Evolutionary conservation across 768 basidiomycete genomes (phyloP).

Genomic region (Lactifluus pinguis): DNA sequence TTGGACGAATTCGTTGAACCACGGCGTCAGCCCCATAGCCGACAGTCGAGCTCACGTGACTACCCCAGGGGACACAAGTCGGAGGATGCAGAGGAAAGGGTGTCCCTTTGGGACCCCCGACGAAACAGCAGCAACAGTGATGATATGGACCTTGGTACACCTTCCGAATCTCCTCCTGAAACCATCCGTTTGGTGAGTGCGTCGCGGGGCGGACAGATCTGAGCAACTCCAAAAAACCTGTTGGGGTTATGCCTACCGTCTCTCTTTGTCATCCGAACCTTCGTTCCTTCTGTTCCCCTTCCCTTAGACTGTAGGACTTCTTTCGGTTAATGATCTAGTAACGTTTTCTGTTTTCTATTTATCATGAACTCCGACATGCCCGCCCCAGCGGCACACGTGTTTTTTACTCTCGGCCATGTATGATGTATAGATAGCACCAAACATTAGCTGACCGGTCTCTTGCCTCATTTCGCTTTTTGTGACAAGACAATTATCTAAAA

Average conservation of each 20-base stretch:
- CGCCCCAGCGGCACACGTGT: not conserved
- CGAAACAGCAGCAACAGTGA: not conserved
- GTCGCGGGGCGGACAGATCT: constrained; percentile 2
- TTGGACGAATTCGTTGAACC: not conserved
- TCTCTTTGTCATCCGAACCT: not conserved
- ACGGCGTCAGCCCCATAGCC: constrained; percentile 22
- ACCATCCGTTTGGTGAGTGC: constrained; percentile 15
- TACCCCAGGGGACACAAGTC: constrained; percentile 31
- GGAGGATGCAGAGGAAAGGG: constrained; percentile 55
- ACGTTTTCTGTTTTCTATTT: not conserved
- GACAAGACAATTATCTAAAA: not conserved
- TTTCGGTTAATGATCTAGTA: constrained; percentile 9
- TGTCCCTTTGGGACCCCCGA: constrained; percentile 36
- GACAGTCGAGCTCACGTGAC: constrained; percentile 31
- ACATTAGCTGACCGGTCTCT: constrained; percentile 1
- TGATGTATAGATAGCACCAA: constrained; percentile 11
- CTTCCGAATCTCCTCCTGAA: constrained; percentile 8
- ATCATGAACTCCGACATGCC: not conserved
- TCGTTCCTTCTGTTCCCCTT: not conserved
- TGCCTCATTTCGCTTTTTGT: not conserved
- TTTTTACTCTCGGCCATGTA: not conserved
- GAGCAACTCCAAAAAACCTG: not conserved
- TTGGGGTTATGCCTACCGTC: not conserved
- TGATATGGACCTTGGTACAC: not conserved
- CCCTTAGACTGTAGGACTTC: not conserved